phyloP scores from a whole-genome alignment of 257 asterid species.

The Solanum verrucosum region DNA sequence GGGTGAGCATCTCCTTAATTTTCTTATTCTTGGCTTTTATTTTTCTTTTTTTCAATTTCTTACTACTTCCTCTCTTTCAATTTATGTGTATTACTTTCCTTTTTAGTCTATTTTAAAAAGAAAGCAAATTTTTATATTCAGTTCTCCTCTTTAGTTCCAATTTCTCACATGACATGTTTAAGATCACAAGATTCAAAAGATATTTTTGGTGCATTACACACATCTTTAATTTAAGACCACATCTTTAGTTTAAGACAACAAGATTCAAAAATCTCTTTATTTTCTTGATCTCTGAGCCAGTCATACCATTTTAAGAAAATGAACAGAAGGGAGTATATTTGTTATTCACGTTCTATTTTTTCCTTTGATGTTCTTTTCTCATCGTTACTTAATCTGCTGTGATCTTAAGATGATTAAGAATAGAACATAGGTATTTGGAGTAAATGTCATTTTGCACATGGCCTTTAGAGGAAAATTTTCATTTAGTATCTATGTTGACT shows the following conservation, averaged over 20 bases:
- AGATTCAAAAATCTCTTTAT: neutral
- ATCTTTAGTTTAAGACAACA: neutral
- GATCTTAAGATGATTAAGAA: neutral
- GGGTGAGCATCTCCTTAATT: conserved; percentile 14
- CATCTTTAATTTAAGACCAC: neutral
- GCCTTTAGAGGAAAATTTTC: neutral
- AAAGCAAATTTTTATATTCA: neutral
- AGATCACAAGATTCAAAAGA: neutral
- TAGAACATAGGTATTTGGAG: neutral
- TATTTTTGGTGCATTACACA: neutral
- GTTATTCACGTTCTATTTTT: neutral
- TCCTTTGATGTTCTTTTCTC: neutral
- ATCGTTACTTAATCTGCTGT: neutral
- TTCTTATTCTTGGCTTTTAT: neutral
- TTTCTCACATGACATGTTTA: neutral
- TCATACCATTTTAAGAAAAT: neutral
- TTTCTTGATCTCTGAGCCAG: neutral
- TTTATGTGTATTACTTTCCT: neutral
- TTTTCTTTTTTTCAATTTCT: neutral
- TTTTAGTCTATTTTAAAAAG: neutral
- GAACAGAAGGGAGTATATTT: neutral
- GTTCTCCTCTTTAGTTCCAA: neutral
- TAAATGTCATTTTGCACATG: neutral
- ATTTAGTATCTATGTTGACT: neutral
- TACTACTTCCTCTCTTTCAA: neutral